Base-by-base conservation (phyloP, 345 rosid genomes). In the Camelina hispida region DNA sequence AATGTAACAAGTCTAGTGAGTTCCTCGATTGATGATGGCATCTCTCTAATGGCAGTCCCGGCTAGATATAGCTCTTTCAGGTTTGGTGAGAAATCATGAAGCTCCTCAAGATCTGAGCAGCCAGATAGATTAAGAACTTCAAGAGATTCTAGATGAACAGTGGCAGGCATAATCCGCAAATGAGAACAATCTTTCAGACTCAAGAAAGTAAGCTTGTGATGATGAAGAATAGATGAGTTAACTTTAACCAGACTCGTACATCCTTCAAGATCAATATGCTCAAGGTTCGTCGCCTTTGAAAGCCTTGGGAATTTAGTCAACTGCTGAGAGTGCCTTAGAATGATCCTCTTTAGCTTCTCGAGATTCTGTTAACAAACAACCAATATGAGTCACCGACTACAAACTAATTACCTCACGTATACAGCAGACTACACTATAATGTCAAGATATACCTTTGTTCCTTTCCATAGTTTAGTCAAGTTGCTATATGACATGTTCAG, bases 181-280 rank as follows among this genome's bases (percentile, higher is more conserved):
- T 13, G 79, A 1, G 38, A 60, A 34, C 79, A 75, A 30, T 8
- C 63, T 60, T 68, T 75, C 12, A 75, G 56, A 53, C 38, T 75
- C 48, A 75, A 43, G 69, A 61, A 68, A 22, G 28, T 61, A 59
- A 75, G 79, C 74, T 60, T 68, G 48, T 16, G 28, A 60, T 50
- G 57, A 68, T 52, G 74, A 68, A 37, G 38, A 42, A 76, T 68
- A 42, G 74, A 76, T 14, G 79, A 42, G 64, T 44, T 76, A 3
- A 68, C 57, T 15, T 52, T 32, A 43, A 69, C 69, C 6, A 76
- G 64, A 62, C 12, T 76, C 57, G 16, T 12, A 76, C 79, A 76
- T 61, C 79, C 79, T 76, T 76, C 79, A 1, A 76, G 69, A 61
- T 76, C 79, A 53, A 76, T 53, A 43, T 62, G 63, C 58, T 68